Percentiles rank a stretch among this genome's conserved stretches.
These are phyloP conservation scores for Cornus suecica DNA, from an alignment of 148 eudicot species.

Conservation along the genomic window DNA sequence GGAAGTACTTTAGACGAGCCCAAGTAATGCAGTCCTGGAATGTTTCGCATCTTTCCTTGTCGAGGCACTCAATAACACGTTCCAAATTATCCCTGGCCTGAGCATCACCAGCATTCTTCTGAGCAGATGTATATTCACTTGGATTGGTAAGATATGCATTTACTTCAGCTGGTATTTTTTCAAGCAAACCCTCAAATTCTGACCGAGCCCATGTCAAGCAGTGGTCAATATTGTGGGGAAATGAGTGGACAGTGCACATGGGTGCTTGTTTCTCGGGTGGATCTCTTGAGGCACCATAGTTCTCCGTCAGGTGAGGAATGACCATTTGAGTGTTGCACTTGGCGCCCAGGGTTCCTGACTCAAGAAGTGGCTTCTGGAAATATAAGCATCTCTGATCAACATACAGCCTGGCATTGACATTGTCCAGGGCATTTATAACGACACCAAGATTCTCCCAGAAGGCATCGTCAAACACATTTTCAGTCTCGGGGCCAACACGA, in stretches of 20 bases:
- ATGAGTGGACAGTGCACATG: conserved; percentile 92
- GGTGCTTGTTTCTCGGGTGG: conserved; percentile 98
- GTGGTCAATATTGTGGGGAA: conserved; percentile 92
- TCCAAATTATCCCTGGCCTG: conserved; percentile 84
- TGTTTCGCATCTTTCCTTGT: conserved; percentile 68
- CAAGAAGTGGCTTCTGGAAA: conserved; percentile 92
- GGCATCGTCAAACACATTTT: conserved; percentile 75
- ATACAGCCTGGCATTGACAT: conserved; percentile 89
- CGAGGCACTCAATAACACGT: conserved; percentile 78
- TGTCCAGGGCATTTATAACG: conserved; percentile 82
- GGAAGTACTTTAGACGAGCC: conserved; percentile 75
- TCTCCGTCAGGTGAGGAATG: conserved; percentile 87
- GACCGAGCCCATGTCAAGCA: conserved; percentile 96
- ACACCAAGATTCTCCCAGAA: conserved; percentile 80
- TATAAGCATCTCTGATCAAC: conserved; percentile 88
- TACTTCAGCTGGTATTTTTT: conserved; percentile 85
- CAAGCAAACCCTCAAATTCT: conserved; percentile 90
- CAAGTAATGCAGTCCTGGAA: conserved; percentile 82
- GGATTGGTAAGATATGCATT: conserved; percentile 82
- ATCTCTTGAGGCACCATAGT: conserved; percentile 95
- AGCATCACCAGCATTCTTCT: conserved; percentile 88
- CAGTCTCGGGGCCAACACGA: conserved; percentile 89
- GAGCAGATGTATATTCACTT: conserved; percentile 57
- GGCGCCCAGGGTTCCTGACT: conserved; percentile 92
- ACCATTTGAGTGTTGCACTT: conserved; percentile 97